Evolutionary conservation across 306 rosid genomes (phyloP), one percentile per base, ranked within the genome.

Genomic region (Vigna mungo): DNA sequence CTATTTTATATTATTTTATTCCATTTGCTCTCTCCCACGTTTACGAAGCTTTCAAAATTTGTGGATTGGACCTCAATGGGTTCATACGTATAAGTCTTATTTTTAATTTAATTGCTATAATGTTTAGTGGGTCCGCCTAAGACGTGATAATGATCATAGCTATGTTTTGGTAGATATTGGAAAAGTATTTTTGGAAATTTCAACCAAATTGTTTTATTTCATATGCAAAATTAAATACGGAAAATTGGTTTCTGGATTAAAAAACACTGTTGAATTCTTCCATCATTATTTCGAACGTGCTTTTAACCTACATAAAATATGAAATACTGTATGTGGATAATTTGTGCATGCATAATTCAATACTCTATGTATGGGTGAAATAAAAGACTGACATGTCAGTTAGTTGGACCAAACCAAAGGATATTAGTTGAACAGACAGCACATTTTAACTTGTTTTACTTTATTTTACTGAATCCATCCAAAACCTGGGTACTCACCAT

Each of bases 1-100:
- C 69, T 77, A 77, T 61, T 75, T 85, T 75, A 82, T 79, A 76
- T 85, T 64, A 46, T 70, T 75, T 78, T 58, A 85, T 81, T 70
- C 53, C 68, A 52, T 53, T 70, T 71, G 44, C 79, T 17, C 52
- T 36, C 44, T 20, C 52, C 32, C 20, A 2, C 61, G 49, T 39
- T 78, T 70, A 44, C 37, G 15, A 13, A 18, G 59, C 32, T 4
- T 77, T 72, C 56, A 70, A 25, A 71, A 66, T 58, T 56, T 61
- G 52, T 80, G 79, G 78, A 46, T 75, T 62, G 41, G 46, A 66
- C 70, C 60, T 58, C 8, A n/a, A 32, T 81, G 23, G 85, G 71
- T 55, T 65, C 73, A 58, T 54, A 54, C 18, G 68, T 60, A 39
- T 39, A 54, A 70, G 64, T 52, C 49, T 72, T 55, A 59, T 58